Evolutionary conservation across 164 flowering plant species (phyloP).

Genomic region (Hamamelis virginiana): DNA sequence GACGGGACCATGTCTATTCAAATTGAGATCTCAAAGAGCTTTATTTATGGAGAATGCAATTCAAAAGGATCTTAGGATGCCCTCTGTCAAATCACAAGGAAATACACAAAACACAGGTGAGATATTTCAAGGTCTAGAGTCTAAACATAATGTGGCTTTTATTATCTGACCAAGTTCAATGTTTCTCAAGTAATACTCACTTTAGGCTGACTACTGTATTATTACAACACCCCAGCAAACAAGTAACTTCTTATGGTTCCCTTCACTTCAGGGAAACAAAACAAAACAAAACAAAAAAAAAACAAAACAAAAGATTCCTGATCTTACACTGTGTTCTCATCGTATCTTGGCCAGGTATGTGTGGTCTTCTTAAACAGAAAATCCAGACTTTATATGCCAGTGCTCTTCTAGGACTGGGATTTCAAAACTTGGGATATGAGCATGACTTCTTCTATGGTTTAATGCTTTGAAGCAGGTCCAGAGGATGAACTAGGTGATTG

Average conservation of each 20-base stretch:
- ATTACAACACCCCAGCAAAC: background rate
- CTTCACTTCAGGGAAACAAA: background rate
- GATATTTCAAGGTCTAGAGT: background rate
- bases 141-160: background rate
- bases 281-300: background rate
- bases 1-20: conserved; percentile 10
- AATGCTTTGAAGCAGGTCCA: conserved; percentile 31
- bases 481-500: background rate
- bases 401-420: conserved; percentile 47
- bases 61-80: conserved; percentile 4
- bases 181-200: background rate
- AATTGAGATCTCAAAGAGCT: conserved; percentile 29
- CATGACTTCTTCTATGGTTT: conserved; percentile 55
- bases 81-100: conserved; percentile 12
- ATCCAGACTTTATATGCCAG: conserved; percentile 28
- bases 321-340: conserved; percentile 6
- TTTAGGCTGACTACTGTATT: background rate
- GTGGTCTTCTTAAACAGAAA: conserved; percentile 22
- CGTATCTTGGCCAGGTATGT: conserved; percentile 33
- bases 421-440: conserved; percentile 35
- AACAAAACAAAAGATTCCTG: background rate
- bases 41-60: conserved; percentile 19
- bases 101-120: conserved; percentile 27
- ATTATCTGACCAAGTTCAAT: background rate
- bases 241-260: background rate